Evolutionary conservation across 352 stramenopile genomes (phyloP), one percentile per base, ranked within the genome.

Genomic region (Globisporangium yorkense): DNA sequence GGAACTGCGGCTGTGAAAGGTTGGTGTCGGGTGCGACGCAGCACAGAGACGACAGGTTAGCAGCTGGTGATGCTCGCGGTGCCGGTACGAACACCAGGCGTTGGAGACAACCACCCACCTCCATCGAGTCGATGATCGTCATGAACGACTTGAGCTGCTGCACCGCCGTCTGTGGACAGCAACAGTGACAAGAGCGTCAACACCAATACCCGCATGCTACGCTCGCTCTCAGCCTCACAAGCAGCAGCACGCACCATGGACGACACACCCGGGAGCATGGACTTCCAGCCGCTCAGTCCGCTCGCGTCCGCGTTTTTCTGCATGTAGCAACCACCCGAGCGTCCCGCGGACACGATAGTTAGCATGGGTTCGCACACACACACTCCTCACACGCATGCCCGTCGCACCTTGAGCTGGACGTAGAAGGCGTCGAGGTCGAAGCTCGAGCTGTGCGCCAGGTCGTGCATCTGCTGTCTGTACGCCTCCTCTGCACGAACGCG

Each of bases 61-160:
- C 12, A 16, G 9, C 35, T 40, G 35, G 35, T 15, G 8, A 6
- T 37, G 33, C 33, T 37, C 2, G 35, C 9, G 8, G 35, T 15
- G 35, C 10, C 12, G 12, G 8, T 40, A 15, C 12, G 15, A 29
- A 8, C 29, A 24, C 2, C 62, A 29, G 33, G 33, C 18, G 54
- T 39, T 13, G 40, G 29, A 10, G 58, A 37, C 21, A 47, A n/a
- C 2, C 33, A 50, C 50, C 37, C 59, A 88, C 82, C 60, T 94
- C 83, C 46, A 87, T 85, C 27, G 72, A 70, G 57, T 94, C 83
- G 45, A 94, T 54, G 49, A 93, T 94, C 50, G 62, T 59, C 74
- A 94, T 78, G 62, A 89, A 91, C 40, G 66, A 57, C 70, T 94
- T 94, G 60, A 94, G 75, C 59, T 94, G 85, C 65, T 94, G 82